Evolutionary conservation across 2,329 filamentous ascomycete genomes (phyloP), one percentile per base, ranked within the genome.

Genomic region (Trichoderma hamatum): DNA sequence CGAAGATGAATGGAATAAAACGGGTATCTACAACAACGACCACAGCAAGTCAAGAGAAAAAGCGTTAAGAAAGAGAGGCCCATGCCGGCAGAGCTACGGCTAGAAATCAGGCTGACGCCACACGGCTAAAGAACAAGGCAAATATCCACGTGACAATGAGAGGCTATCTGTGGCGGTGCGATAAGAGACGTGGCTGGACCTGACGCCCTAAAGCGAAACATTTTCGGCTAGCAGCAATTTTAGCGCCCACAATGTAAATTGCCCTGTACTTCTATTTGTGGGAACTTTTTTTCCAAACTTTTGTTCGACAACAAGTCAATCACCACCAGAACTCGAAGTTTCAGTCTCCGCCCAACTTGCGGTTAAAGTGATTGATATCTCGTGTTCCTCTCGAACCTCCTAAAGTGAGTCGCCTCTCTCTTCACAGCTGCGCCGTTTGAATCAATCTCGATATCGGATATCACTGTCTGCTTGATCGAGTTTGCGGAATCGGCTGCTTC

Each of bases 281-380:
- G 71, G 71, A 74, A 76, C 75, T 76, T 78, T 76, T 65, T 74
- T 68, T 30, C 60, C 51, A 71, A 73, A 21, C 73, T 74, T 74
- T 75, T 72, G 72, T 73, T 46, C 56, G 49, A 65, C 61, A 60
- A 67, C 36, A 49, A 65, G 58, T 68, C 68, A 70, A 71, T 77
- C 78, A 79, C 88, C 78, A 79, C 88, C 73, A 72, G 92, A 91
- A 97, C 93, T 93, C 88, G 93, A 96, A 93, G 94, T 88, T 79
- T 96, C 95, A 97, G 95, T 98, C 95, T 97, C 95, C 95, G 94
- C 92, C 88, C 90, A 92, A 90, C 83, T 83, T 83, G 92, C 94
- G 95, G 95, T 97, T 97, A 97, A 98, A 97, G 91, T 90, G 95
- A 98, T 98, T 98, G 95, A 94, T 85, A 86, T 91, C 92, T 94